Percentiles rank a stretch among this genome's conserved stretches.
phyloP scores from a whole-genome alignment of 176 grass and related monocot genomes.

The Triticum aestivum region IWGSC_CS_RefSeq_v2.1 NC_057808.1:394154117-394154616 shows the following conservation, averaged over 20 bases:
- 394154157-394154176: no score
- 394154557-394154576: no score
- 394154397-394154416: no score
- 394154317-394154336: not conserved
- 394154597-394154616: no score
- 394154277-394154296: not conserved
- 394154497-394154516: no score
- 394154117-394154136: no score
- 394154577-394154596: no score
- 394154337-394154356: not conserved
- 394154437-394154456: slow-evolving; percentile 20
- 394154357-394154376: not conserved
- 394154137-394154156: no score
- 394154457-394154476: not conserved
- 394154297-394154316: not conserved
- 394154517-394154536: no score
- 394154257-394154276: not conserved
- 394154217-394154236: not conserved
- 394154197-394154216: not conserved
- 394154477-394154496: not conserved
- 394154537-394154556: no score
- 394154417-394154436: not conserved
- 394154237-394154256: not conserved
- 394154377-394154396: no score
- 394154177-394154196: not conserved